phyloP scores from a whole-genome alignment of 2,329 filamentous ascomycete genomes.

The Xylaria multiplex region DNA sequence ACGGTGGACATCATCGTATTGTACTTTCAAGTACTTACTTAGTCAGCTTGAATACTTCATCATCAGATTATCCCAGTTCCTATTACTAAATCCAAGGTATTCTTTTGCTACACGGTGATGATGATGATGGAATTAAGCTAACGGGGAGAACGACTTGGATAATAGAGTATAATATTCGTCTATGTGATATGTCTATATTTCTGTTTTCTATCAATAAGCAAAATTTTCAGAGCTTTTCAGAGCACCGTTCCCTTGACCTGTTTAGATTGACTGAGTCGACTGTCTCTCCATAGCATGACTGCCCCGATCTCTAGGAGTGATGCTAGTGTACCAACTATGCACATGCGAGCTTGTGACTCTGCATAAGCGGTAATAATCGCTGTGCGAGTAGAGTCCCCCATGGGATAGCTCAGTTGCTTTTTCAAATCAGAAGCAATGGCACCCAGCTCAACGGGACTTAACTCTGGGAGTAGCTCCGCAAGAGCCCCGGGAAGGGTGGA shows the following conservation, averaged over 20 bases:
- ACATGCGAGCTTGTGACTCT: slow-evolving; percentile 52
- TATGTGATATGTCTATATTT: not conserved
- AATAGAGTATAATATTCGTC: not conserved
- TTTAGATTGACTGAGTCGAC: slow-evolving; percentile 46
- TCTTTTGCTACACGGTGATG: not conserved
- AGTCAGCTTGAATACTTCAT: slow-evolving; percentile 3
- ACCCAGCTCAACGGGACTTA: slow-evolving; percentile 42
- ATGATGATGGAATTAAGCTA: not conserved
- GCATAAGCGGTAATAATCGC: slow-evolving; percentile 51
- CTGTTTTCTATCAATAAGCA: slow-evolving; percentile 12
- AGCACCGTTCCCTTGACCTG: slow-evolving; percentile 51
- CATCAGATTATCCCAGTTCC: not conserved
- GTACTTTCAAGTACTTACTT: slow-evolving; percentile 20
- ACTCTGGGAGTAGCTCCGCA: slow-evolving; percentile 43
- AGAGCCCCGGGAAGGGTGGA: slow-evolving; percentile 50
- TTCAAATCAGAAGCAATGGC: slow-evolving; percentile 49
- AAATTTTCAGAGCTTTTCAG: slow-evolving; percentile 38
- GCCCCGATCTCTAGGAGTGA: slow-evolving; percentile 48
- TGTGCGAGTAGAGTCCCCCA: slow-evolving; percentile 48
- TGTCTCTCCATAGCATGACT: slow-evolving; percentile 49
- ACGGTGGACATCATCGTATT: slow-evolving; percentile 1
- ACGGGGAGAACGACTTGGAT: slow-evolving; percentile 5
- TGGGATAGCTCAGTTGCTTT: slow-evolving; percentile 50
- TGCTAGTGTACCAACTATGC: slow-evolving; percentile 48
- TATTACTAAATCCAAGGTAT: not conserved